Percentiles rank a stretch among this genome's conserved stretches.
These are phyloP conservation scores for Penicillium macrosclerotiorum DNA, from an alignment of 495 filamentous ascomycete species.

Conservation along the genomic window DNA sequence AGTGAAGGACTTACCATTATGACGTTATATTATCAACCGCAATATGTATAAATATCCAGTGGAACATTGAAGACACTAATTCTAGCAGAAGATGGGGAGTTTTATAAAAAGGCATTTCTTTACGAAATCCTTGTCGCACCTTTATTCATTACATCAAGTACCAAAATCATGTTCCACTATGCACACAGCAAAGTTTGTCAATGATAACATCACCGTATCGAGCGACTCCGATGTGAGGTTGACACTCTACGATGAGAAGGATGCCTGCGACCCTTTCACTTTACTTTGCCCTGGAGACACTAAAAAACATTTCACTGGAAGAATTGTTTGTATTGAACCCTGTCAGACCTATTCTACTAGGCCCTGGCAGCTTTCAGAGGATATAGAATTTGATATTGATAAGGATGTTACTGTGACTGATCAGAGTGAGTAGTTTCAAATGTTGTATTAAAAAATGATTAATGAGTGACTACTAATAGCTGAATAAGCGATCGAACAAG, in stretches of 20 bases:
- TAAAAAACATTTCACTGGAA: constrained; percentile 9
- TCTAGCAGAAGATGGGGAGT: not conserved
- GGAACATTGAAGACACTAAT: not conserved
- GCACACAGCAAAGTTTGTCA: constrained; percentile 7
- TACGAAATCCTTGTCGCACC: not conserved
- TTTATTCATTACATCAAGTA: not conserved
- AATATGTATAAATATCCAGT: not conserved
- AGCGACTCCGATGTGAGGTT: constrained; percentile 8
- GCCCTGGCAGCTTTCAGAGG: constrained; percentile 11
- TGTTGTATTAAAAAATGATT: constrained; percentile 1
- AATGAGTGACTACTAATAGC: constrained; percentile 7
- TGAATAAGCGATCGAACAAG: constrained; percentile 10
- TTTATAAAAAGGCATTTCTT: not conserved
- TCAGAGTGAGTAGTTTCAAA: constrained; percentile 5
- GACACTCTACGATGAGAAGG: constrained; percentile 9
- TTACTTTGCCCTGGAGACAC: constrained; percentile 12
- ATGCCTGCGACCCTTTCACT: constrained; percentile 2
- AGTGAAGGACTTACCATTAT: constrained; percentile 4
- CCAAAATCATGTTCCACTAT: constrained; percentile 4
- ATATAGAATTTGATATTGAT: constrained; percentile 6
- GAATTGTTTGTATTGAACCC: constrained; percentile 5
- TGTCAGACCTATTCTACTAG: constrained; percentile 9
- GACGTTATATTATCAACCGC: constrained; percentile 5
- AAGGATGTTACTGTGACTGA: constrained; percentile 11
- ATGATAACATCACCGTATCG: constrained; percentile 8